phyloP scores from a whole-genome alignment of 495 filamentous ascomycete genomes.

The Penicillium chermesinum region DNA sequence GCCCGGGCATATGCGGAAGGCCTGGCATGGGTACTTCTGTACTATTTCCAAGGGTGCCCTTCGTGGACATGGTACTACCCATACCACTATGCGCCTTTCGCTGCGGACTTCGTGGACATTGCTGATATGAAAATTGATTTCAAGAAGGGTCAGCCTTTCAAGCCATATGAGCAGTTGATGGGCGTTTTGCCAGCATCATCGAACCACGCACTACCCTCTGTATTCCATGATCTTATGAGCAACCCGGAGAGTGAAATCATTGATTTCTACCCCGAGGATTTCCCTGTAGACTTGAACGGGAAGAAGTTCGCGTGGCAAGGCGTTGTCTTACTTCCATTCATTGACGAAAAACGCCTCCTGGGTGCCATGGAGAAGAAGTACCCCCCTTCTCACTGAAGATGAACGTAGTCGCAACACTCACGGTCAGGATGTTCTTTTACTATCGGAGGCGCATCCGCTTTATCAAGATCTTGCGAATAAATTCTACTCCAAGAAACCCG shows the following conservation, averaged over 20 bases:
- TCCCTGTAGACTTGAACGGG: conserved; percentile 88
- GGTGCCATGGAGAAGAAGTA: conserved; percentile 79
- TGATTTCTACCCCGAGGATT: conserved; percentile 96
- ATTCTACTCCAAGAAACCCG: conserved; percentile 89
- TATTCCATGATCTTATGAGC: conserved; percentile 86
- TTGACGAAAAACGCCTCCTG: conserved; percentile 84
- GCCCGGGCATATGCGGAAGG: conserved; percentile 93
- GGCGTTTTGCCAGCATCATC: conserved; percentile 91
- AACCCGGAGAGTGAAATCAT: conserved; percentile 82
- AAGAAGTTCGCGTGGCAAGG: conserved; percentile 99
- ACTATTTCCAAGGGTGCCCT: conserved; percentile 97
- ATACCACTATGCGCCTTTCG: conserved; percentile 97
- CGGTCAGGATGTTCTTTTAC: conserved; percentile 72
- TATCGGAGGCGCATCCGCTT: conserved; percentile 75
- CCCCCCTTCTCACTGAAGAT: conserved; percentile 68
- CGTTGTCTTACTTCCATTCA: conserved; percentile 89
- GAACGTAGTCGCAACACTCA: conserved; percentile 74
- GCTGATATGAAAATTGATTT: conserved; percentile 74
- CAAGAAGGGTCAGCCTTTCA: conserved; percentile 79
- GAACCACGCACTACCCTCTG: conserved; percentile 79
- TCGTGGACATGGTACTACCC: conserved; percentile 99
- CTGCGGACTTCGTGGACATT: conserved; percentile 87
- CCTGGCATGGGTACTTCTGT: conserved; percentile 93
- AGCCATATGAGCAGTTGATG: conserved; percentile 97
- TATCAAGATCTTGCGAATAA: conserved; percentile 75